Percentiles rank a stretch among this genome's conserved stretches.
phyloP scores from a whole-genome alignment of 495 filamentous ascomycete genomes.

The Xylaria grammica region DNA sequence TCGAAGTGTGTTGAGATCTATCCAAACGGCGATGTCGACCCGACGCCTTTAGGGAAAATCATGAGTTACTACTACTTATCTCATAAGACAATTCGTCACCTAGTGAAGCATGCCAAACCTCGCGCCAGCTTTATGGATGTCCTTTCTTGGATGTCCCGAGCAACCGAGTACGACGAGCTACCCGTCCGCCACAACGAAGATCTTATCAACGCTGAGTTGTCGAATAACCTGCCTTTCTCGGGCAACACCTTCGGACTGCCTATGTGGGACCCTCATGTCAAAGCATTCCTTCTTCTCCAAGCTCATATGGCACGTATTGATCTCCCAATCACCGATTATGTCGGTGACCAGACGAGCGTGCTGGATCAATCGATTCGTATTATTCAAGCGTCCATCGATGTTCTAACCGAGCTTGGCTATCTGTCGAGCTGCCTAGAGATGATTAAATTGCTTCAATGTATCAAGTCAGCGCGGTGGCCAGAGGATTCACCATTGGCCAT shows the following conservation, averaged over 20 bases:
- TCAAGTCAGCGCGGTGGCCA: conserved; percentile 93
- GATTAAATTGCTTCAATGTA: conserved; percentile 84
- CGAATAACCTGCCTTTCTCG: conserved; percentile 72
- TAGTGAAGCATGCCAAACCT: conserved; percentile 76
- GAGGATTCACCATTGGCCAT: conserved; percentile 79
- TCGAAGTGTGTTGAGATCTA: conserved; percentile 82
- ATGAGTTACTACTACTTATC: conserved; percentile 99
- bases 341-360: conserved; percentile 83
- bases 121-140: conserved; percentile 84
- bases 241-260: conserved; percentile 65
- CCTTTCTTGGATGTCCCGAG: conserved; percentile 88
- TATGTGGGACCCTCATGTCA: conserved; percentile 99
- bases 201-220: conserved; percentile 92
- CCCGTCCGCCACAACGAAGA: conserved; percentile 99
- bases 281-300: conserved; percentile 92
- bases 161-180: conserved; percentile 95
- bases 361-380: conserved; percentile 97
- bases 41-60: conserved; percentile 92
- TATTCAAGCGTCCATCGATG: conserved; percentile 88
- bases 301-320: conserved; percentile 92
- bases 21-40: conserved; percentile 86
- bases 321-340: conserved; percentile 95
- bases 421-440: conserved; percentile 74
- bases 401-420: conserved; percentile 89
- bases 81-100: conserved; percentile 88